phyloP scores from a whole-genome alignment of 2,329 filamentous ascomycete genomes.

The Phaeosphaeria sp. region DNA sequence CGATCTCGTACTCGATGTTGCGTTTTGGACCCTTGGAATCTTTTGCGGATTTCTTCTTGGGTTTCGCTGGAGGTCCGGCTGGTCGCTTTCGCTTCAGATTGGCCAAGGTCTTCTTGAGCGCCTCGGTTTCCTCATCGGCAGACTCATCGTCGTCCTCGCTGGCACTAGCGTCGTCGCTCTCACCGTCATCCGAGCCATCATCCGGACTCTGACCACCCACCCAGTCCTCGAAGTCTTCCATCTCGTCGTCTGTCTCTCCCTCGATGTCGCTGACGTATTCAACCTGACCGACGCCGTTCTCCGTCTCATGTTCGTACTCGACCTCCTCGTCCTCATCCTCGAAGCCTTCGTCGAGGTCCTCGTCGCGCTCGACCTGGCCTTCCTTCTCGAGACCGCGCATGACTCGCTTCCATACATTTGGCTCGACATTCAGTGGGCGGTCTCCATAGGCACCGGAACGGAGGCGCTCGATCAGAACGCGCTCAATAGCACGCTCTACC shows the following conservation, averaged over 20 bases:
- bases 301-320: conserved; percentile 69
- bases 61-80: conserved; percentile 58
- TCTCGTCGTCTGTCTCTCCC: conserved; percentile 73
- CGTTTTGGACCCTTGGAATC: conserved; percentile 63
- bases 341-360: conserved; percentile 87
- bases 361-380: conserved; percentile 81
- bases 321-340: conserved; percentile 75
- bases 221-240: conserved; percentile 84
- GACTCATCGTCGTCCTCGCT: conserved; percentile 62
- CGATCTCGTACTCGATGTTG: conserved; percentile 81
- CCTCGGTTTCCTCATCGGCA: conserved; percentile 59
- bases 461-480: conserved; percentile 89
- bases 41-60: conserved; percentile 62
- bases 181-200: conserved; percentile 62
- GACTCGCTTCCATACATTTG: conserved; percentile 96
- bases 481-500: conserved; percentile 93
- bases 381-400: conserved; percentile 86
- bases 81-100: conserved; percentile 64
- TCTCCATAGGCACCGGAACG: conserved; percentile 94
- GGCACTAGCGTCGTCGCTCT: conserved; percentile 60
- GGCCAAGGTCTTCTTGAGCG: conserved; percentile 63
- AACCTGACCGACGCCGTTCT: conserved; percentile 75
- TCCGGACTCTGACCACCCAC: conserved; percentile 72
- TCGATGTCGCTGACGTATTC: conserved; percentile 95
- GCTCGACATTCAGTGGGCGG: conserved; percentile 91